Evolutionary conservation across 2,329 filamentous ascomycete genomes (phyloP).

Genomic region (Fusarium xyrophilum): DNA sequence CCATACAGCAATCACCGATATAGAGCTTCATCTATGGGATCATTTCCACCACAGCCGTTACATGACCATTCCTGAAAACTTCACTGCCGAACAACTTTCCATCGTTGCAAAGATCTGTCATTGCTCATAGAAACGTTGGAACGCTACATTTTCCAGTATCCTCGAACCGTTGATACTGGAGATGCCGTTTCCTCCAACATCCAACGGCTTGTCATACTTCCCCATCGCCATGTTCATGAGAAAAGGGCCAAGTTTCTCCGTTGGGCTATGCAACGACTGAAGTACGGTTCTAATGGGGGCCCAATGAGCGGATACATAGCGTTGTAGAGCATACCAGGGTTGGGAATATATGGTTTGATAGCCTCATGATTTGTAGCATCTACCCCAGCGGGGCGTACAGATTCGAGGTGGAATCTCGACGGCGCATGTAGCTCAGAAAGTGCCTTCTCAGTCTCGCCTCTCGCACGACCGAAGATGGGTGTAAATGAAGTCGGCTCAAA

Average conservation of each 20-base stretch:
- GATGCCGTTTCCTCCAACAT: slow-evolving; percentile 1
- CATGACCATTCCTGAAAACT: neutral
- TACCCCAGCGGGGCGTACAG: slow-evolving; percentile 23
- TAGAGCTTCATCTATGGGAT: neutral
- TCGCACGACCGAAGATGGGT: slow-evolving; percentile 18
- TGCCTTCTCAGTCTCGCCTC: slow-evolving; percentile 23
- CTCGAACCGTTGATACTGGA: slow-evolving; percentile 11
- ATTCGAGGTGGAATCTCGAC: slow-evolving; percentile 7
- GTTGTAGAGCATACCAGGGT: slow-evolving; percentile 2
- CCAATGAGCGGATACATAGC: neutral
- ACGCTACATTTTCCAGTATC: slow-evolving; percentile 27
- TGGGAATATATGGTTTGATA: slow-evolving; percentile 21
- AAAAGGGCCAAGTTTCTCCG: slow-evolving; percentile 24
- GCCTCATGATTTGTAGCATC: slow-evolving; percentile 20
- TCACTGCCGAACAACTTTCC: too few relatives aligned
- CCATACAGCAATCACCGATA: neutral
- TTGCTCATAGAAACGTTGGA: neutral
- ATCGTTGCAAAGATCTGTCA: neutral
- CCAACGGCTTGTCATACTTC: slow-evolving; percentile 13
- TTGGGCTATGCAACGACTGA: slow-evolving; percentile 14
- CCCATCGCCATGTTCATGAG: slow-evolving; percentile 27
- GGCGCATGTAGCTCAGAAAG: slow-evolving; percentile 15
- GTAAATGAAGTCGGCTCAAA: slow-evolving; percentile 15
- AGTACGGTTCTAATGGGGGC: slow-evolving; percentile 7
- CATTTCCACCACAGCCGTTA: too few relatives aligned